Conservation (phyloP, 371 early-diverging fungal genomes). For the Mucor sp. region DNA sequence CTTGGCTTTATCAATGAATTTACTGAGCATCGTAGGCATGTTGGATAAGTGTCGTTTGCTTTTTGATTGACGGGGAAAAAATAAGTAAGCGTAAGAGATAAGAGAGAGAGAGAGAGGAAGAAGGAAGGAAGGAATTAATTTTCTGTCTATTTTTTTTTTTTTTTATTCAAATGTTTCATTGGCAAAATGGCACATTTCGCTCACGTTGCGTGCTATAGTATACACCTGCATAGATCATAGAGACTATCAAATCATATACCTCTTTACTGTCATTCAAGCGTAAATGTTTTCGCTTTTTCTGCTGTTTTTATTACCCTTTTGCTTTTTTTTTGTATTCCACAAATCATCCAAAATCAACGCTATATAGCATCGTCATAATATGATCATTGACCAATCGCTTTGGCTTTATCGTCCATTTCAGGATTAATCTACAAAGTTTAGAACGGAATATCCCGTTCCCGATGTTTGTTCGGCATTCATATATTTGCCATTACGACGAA, state of each 20-base stretch:
- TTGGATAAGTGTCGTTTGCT: not conserved
- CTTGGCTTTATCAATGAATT: slow-evolving; percentile 28
- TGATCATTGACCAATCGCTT: not conserved
- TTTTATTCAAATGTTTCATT: too few species aligned
- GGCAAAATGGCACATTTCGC: too few species aligned
- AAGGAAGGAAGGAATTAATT: not conserved
- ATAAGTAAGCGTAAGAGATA: not conserved
- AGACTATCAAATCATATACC: not conserved
- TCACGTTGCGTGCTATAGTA: not conserved
- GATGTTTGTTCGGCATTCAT: not conserved
- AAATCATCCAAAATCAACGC: not conserved
- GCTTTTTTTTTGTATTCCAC: not conserved
- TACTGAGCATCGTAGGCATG: slow-evolving; percentile 21
- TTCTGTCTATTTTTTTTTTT: too few species aligned
- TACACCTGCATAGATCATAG: not conserved
- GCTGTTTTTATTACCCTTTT: not conserved
- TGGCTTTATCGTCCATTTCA: not conserved
- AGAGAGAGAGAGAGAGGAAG: not conserved
- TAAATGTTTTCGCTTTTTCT: not conserved
- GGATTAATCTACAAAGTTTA: not conserved
- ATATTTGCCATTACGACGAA: not conserved
- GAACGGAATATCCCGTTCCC: not conserved
- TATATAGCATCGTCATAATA: not conserved
- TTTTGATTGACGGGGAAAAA: not conserved
- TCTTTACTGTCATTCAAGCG: not conserved